phyloP scores from a whole-genome alignment of 495 filamentous ascomycete species.

The Hyaloscypha hepaticicola region DNA sequence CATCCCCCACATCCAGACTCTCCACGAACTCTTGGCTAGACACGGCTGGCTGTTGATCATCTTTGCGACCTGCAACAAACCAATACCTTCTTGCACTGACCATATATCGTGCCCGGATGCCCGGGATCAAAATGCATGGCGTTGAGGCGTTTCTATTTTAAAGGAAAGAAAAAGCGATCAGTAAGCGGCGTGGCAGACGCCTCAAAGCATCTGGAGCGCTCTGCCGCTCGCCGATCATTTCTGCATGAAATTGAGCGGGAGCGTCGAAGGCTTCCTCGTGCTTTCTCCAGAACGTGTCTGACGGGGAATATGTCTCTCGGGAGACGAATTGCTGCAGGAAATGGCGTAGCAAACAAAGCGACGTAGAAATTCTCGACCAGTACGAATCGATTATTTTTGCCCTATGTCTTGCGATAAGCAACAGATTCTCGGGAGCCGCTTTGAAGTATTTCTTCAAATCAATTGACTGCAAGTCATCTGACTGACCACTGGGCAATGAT shows the following conservation, averaged over 20 bases:
- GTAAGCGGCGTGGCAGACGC: background rate
- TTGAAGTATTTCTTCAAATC: background rate
- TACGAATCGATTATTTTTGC: background rate
- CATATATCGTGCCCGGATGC: background rate
- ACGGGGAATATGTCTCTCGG: background rate
- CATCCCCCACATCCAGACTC: background rate
- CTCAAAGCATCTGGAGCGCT: background rate
- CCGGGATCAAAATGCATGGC: background rate
- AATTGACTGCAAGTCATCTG: background rate
- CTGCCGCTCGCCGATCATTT: background rate
- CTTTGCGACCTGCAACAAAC: slow-evolving; percentile 9
- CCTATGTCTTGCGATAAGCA: background rate
- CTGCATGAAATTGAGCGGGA: background rate
- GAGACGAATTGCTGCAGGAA: background rate
- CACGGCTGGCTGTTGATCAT: slow-evolving; percentile 21
- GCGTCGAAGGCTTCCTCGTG: background rate
- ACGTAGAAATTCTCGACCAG: background rate
- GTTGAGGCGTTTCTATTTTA: background rate
- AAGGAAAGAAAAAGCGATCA: background rate
- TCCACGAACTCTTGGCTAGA: slow-evolving; percentile 10
- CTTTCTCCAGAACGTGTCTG: background rate
- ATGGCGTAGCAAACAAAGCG: background rate
- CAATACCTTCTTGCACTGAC: background rate
- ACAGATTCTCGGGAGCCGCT: background rate
- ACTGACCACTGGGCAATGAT: background rate